Percentiles rank a stretch among this genome's conserved stretches.
These are phyloP conservation scores for Yamadazyma ubonensis DNA, from an alignment of 805 yeast genomes.

Conservation along the genomic window DNA sequence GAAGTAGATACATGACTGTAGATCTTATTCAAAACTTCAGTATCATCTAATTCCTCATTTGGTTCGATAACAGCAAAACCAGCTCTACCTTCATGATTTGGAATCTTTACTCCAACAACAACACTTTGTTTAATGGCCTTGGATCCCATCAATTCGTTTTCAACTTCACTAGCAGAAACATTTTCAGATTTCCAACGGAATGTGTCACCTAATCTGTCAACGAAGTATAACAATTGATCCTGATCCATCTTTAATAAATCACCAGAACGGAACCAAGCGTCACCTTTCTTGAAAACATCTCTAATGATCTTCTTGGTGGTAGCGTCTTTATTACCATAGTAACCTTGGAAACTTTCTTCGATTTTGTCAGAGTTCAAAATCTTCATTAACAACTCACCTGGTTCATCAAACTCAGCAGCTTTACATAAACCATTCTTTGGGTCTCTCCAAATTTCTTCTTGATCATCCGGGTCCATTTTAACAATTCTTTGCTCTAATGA, in stretches of 20 bases:
- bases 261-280: slow-evolving; percentile 88
- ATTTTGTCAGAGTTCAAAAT: slow-evolving; percentile 62
- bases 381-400: slow-evolving; percentile 85
- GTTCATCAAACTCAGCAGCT: slow-evolving; percentile 55
- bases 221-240: slow-evolving; percentile 72
- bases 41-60: slow-evolving; percentile 29
- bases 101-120: slow-evolving; percentile 84
- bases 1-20: slow-evolving; percentile 31
- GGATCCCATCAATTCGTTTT: slow-evolving; percentile 60
- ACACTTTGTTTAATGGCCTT: slow-evolving; percentile 60
- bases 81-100: slow-evolving; percentile 90
- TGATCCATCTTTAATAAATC: slow-evolving; percentile 72
- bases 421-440: slow-evolving; percentile 61
- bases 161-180: slow-evolving; percentile 92
- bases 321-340: slow-evolving; percentile 75
- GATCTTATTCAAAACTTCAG: slow-evolving; percentile 29
- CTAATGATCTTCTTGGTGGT: slow-evolving; percentile 72
- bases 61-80: slow-evolving; percentile 81
- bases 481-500: slow-evolving; percentile 59
- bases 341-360: slow-evolving; percentile 85
- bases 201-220: slow-evolving; percentile 92
- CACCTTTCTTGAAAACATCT: slow-evolving; percentile 80
- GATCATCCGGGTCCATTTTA: slow-evolving; percentile 79
- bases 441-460: slow-evolving; percentile 67
- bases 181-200: slow-evolving; percentile 97